These are phyloP conservation scores for Karstenula rhodostoma DNA, from an alignment of 2,329 filamentous ascomycete species.

Conservation along the genomic window DNA sequence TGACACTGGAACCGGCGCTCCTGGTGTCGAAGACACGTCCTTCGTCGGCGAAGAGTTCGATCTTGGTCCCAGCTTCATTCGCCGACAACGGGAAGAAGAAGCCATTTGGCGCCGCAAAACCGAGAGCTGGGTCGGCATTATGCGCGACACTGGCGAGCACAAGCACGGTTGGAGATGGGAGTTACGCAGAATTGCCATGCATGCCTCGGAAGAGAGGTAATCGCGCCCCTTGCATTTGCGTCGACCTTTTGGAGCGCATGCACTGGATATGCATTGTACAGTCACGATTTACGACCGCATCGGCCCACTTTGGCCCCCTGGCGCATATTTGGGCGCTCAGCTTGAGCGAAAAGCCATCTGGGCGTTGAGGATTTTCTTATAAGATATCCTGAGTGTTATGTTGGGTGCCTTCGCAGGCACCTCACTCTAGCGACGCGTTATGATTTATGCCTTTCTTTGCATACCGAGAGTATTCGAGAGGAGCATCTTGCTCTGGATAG, in stretches of 20 bases:
- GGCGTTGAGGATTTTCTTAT: conserved; percentile 32
- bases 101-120: conserved; percentile 89
- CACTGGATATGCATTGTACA: conserved; percentile 26
- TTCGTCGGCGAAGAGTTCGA: conserved; percentile 94
- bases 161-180: conserved; percentile 77
- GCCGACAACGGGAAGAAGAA: conserved; percentile 89
- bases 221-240: conserved; percentile 18
- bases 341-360: conserved; percentile 32
- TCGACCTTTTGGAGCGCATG: conserved; percentile 14
- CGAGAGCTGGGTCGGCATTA: conserved; percentile 78
- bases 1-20: conserved; percentile 29
- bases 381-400: conserved; percentile 49
- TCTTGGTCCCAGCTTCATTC: conserved; percentile 92
- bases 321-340: conserved; percentile 31
- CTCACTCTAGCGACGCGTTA: conserved; percentile 49
- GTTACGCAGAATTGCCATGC: conserved; percentile 59
- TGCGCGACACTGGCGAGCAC: conserved; percentile 52
- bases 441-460: conserved; percentile 36
- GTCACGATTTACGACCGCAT: conserved; percentile 46
- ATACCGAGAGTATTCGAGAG: conserved; percentile 14
- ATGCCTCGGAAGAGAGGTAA: conserved; percentile 34
- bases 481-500: conserved; percentile 25
- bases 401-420: conserved; percentile 37
- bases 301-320: conserved; percentile 23
- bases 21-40: conserved; percentile 39